Evolutionary conservation across 306 rosid genomes (phyloP), one percentile per base, ranked within the genome.

Genomic region (Begonia masoniana): DNA sequence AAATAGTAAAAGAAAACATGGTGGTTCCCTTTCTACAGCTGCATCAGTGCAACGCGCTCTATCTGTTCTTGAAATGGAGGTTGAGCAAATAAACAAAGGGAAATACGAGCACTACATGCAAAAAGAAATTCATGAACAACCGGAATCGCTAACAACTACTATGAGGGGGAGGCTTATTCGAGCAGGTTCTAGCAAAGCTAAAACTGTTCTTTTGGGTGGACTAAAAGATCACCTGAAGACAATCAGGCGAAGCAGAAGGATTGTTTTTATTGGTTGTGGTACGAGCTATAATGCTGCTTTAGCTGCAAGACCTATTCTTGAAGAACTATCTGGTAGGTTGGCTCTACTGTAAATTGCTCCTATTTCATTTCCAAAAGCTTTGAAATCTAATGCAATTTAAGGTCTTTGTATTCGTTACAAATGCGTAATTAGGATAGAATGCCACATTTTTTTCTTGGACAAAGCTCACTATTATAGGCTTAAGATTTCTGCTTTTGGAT

Each of bases 211-310:
- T 56, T 72, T 91, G 68, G 99, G 99, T 12, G 99, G 99, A 68
- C 73, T 91, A 75, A 91, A 91, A 71, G 99, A 81, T 72, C 94
- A 81, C 80, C 94, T 91, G 47, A 86, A 81, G 77, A 91, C 99
- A 58, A 91, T 91, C 62, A 81, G 99, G 82, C 81, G 94, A 52
- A 91, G 99, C 78, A 78, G 99, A 62, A 68, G 99, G 53, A 81
- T 91, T 53, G 82, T 91, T 63, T 83, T 86, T 66, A 67, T 91
- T 61, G 99, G 99, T 35, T 91, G 99, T 70, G 99, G 99, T 57
- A 91, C 99, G 41, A 86, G 99, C 76, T 91, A 91, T 36, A 91
- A 91, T 59, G 99, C 99, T 71, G 99, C 99, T 71, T 68, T 91
- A 81, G 96, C 99, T 54, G 79, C 99, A 52, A 83, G 96, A 69